Percentiles rank a stretch among this genome's conserved stretches.
phyloP scores from a whole-genome alignment of 495 filamentous ascomycete species.

The Talaromyces ruber region DNA sequence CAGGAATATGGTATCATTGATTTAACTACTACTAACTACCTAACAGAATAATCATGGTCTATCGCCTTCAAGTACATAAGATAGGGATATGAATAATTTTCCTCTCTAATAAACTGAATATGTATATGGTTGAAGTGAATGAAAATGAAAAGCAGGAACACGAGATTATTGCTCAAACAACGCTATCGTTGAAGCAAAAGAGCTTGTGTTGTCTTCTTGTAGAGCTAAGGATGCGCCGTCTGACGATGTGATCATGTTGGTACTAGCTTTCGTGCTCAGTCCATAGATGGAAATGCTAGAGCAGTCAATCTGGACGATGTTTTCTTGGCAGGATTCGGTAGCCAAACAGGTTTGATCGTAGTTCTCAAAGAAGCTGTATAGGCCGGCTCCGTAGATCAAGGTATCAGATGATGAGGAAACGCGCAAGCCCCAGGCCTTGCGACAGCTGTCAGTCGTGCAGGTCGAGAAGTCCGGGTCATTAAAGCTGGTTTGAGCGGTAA shows the following conservation, averaged over 20 bases:
- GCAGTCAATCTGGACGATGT: slow-evolving; percentile 78
- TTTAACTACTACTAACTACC: neutral
- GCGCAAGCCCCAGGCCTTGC: slow-evolving; percentile 80
- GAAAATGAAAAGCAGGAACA: neutral
- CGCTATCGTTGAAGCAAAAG: slow-evolving; percentile 69
- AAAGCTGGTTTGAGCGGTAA: slow-evolving; percentile 51
- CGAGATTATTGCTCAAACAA: slow-evolving; percentile 38
- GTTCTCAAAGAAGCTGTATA: slow-evolving; percentile 87
- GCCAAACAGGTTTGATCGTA: slow-evolving; percentile 70
- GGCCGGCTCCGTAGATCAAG: slow-evolving; percentile 66
- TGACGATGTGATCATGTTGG: slow-evolving; percentile 68
- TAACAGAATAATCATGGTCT: neutral
- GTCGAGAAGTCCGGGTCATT: slow-evolving; percentile 67
- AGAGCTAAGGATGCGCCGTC: slow-evolving; percentile 42
- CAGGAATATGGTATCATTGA: neutral
- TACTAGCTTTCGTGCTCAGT: slow-evolving; percentile 78
- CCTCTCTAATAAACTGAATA: neutral
- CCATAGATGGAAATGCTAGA: slow-evolving; percentile 66
- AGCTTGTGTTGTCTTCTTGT: slow-evolving; percentile 58
- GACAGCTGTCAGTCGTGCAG: slow-evolving; percentile 56
- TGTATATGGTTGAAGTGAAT: neutral
- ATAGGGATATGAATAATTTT: neutral
- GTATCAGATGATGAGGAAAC: slow-evolving; percentile 60
- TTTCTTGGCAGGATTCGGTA: slow-evolving; percentile 70
- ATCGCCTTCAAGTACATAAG: neutral